A percentile compares a stretch with the other conserved stretches of the same genome.
Evolutionary conservation across 1,139 yeast genomes (phyloP).

Genomic region (Citeromyces hawaiiensis): DNA sequence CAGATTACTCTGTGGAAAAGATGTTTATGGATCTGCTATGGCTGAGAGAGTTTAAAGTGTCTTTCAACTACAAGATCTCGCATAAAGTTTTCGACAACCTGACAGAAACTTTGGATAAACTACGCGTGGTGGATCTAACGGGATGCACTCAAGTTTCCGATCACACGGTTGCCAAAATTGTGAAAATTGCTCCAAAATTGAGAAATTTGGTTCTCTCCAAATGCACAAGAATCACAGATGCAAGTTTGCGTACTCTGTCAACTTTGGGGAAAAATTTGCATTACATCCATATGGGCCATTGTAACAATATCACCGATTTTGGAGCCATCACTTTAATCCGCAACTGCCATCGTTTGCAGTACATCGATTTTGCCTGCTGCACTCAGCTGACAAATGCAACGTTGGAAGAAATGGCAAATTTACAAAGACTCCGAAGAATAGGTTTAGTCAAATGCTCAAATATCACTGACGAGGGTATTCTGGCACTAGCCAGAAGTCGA

Average conservation of each 20-base stretch:
- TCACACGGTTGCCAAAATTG: constrained; percentile 59
- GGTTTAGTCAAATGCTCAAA: constrained; percentile 88
- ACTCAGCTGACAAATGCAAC: constrained; percentile 80
- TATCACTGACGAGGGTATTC: constrained; percentile 78
- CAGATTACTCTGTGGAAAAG: constrained; percentile 46
- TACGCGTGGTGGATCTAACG: constrained; percentile 77
- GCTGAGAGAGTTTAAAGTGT: constrained; percentile 72
- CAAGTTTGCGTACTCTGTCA: constrained; percentile 60
- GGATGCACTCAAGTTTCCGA: constrained; percentile 79
- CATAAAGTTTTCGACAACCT: constrained; percentile 44
- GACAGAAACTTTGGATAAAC: constrained; percentile 33
- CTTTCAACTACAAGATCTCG: constrained; percentile 58
- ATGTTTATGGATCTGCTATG: constrained; percentile 56
- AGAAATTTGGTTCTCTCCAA: constrained; percentile 84
- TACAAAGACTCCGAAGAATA: constrained; percentile 77
- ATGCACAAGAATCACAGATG: constrained; percentile 80
- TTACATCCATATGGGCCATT: constrained; percentile 88
- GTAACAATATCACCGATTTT: constrained; percentile 78
- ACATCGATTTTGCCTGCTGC: constrained; percentile 93
- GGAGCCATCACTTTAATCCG: constrained; percentile 71
- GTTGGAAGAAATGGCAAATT: constrained; percentile 58
- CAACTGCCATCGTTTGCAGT: constrained; percentile 75
- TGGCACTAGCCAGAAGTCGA: constrained; percentile 64
- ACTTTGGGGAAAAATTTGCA: constrained; percentile 73
- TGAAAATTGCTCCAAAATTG: constrained; percentile 67